Base-by-base conservation (phyloP, 2,329 filamentous ascomycete genomes). In the Colletotrichum agaves region DNA sequence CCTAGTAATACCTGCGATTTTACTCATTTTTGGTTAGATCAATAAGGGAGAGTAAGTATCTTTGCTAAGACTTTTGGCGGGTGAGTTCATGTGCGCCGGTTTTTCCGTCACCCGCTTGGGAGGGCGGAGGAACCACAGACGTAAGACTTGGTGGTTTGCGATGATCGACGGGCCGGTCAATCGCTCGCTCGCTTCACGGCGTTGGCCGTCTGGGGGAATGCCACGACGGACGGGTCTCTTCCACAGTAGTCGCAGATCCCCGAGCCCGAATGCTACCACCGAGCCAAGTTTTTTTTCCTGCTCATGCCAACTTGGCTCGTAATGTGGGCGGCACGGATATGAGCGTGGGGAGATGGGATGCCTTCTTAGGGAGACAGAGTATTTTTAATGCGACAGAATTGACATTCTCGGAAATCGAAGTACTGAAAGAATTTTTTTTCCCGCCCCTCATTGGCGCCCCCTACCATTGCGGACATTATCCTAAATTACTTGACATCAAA, bases 171-270 rank as follows among this genome's bases (percentile, higher is more conserved):
- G 63, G 23, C 63, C 63, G 63, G 59, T 27, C 39, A 46, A 52
- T 58, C 52, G 21, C 52, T 57, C 63, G 52, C 31, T 44, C 35
- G 53, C 49, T 61, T 49, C 50, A 56, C 50, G 63, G 63, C 58
- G 63, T 50, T 66, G 63, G 49, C 63, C 63, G 63, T 50, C 57
- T 62, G 57, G 57, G 63, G 62, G 47, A 52, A 39, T 50, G 37
- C 19, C 47, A 52, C 56, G 50, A 10, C 23, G 46, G 61, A 52
- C 53, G 53, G 53, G 37, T 17, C 35, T 33, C 53, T 17, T 23
- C 43, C 49, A 41, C 23, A 27, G 23, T 53, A 33, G 47, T 47
- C 33, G 57, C 47, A 61, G 57, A 62, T 66, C 58, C 37, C 58
- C 63, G 57, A 12, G 39, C 57, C 57, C 41, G 52, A 63, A 46